Evolutionary conservation across 106 monocot genomes (phyloP), one percentile per base, ranked within the genome.

Genomic region (Hemerocallis citrina): DNA sequence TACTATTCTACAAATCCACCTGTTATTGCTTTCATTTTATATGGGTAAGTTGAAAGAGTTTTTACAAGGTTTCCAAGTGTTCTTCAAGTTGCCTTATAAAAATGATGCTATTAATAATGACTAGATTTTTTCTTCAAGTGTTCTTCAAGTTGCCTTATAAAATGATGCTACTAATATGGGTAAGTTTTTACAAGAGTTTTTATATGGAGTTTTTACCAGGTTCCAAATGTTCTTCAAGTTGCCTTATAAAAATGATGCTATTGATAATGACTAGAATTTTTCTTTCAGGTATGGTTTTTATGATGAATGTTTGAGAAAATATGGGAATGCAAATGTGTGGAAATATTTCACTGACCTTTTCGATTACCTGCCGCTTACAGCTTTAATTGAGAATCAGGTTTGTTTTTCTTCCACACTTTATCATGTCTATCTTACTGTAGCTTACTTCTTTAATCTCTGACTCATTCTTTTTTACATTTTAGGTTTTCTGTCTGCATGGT

Each of bases 311-410:
- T 81, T 82, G 62, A 78, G 86, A 75, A 87, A 87, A 63, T 87
- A 87, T 64, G 86, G 86, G 50, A 87, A 87, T 73, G 86, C 81
- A 72, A 82, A 82, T 73, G 81, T 87, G 11, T 87, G 86, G 86
- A 87, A 87, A 62, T 87, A 87, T 66, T 87, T 87, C 43, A 87
- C 86, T 10, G 81, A 87, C 52, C 78, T 87, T 65, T 87, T 87
- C 52, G 81, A 82, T 76, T 87, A 87, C 72, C 61, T 87, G 29
- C 81, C 86, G 3, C 81, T 87, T 65, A 87, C 81, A 38, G 86
- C 86, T 66, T 75, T 87, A 48, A 79, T 87, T 58, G 86, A 87
- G 52, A 82, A 70, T 56, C 86, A 87, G 86, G 86, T 87, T 31
- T 79, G 40, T 46, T 29, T 59, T 27, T 27, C 5, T 36, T 40